Evolutionary conservation across 148 eudicot species (phyloP).

Genomic region (Amaranthus palmeri): DNA sequence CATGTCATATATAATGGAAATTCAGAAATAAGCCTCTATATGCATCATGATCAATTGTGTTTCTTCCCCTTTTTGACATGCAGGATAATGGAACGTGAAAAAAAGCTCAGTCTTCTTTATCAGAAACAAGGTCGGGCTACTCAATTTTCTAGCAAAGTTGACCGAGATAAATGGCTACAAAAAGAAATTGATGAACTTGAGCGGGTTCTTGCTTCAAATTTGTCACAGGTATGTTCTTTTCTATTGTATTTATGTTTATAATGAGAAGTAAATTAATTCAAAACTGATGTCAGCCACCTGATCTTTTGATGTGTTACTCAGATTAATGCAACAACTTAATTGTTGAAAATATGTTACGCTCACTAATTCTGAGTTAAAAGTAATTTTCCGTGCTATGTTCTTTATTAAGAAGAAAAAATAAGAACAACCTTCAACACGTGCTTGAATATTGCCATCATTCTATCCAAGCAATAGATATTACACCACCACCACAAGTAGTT

Average conservation of each 20-base stretch:
- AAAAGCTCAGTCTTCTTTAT: conserved; percentile 89
- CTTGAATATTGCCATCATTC: neutral
- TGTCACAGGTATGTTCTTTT: conserved; percentile 50
- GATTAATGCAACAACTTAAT: neutral
- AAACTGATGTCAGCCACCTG: neutral
- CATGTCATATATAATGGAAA: no score
- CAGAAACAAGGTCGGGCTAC: conserved; percentile 98
- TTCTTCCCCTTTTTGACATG: conserved; percentile 16
- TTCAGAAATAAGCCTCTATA: no score
- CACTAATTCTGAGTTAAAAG: neutral
- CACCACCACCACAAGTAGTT: neutral
- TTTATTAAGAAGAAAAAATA: neutral
- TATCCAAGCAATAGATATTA: no score
- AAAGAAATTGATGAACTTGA: conserved; percentile 79
- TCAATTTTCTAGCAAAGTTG: conserved; percentile 84
- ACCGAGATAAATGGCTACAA: conserved; percentile 88
- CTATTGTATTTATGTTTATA: neutral
- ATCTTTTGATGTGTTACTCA: neutral
- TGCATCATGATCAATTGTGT: neutral
- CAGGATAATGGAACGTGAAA: conserved; percentile 94
- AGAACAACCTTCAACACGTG: neutral
- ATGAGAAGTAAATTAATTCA: neutral
- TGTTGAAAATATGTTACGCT: neutral
- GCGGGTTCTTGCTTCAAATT: conserved; percentile 56
- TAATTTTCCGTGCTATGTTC: neutral